A percentile compares a stretch with the other conserved stretches of the same genome.
These are phyloP conservation scores for Hagleromyces aurorensis DNA, from an alignment of 805 yeast species.

Conservation along the genomic window DNA sequence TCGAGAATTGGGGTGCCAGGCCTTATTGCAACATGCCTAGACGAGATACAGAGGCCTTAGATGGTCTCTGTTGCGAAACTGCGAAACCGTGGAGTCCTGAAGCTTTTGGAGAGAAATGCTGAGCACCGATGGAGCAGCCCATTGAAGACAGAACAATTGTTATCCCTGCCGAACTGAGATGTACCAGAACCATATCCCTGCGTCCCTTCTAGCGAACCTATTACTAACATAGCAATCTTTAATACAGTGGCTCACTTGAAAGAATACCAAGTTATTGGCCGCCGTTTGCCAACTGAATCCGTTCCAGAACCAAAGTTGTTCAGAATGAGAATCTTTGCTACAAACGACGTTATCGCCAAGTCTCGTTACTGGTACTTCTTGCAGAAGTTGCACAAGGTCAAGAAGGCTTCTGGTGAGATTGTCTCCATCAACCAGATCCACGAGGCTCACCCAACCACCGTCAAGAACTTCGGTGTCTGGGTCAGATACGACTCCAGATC, in stretches of 20 bases:
- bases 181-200: neutral
- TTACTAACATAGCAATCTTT: slow-evolving; percentile 1
- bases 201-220: neutral
- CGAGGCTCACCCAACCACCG: slow-evolving; percentile 97
- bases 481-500: slow-evolving; percentile 99
- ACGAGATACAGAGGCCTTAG: no score
- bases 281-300: slow-evolving; percentile 98
- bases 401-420: slow-evolving; percentile 99
- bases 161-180: neutral
- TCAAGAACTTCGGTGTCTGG: slow-evolving; percentile 99
- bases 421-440: slow-evolving; percentile 85
- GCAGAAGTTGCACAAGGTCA: slow-evolving; percentile 98
- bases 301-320: slow-evolving; percentile 99
- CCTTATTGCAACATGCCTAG: no score
- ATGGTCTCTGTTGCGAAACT: no score
- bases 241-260: slow-evolving; percentile 82
- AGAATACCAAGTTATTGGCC: slow-evolving; percentile 99
- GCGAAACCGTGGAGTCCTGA: neutral
- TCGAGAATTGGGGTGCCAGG: no score
- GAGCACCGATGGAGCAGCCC: no score
- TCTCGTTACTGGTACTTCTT: slow-evolving; percentile 99
- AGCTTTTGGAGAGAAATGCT: no score
- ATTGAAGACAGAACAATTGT: slow-evolving; percentile 6
- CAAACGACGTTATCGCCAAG: slow-evolving; percentile 98
- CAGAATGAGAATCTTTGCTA: slow-evolving; percentile 99